Evolutionary conservation across 495 filamentous ascomycete species (phyloP).

Genomic region (Xylaria palmicola): DNA sequence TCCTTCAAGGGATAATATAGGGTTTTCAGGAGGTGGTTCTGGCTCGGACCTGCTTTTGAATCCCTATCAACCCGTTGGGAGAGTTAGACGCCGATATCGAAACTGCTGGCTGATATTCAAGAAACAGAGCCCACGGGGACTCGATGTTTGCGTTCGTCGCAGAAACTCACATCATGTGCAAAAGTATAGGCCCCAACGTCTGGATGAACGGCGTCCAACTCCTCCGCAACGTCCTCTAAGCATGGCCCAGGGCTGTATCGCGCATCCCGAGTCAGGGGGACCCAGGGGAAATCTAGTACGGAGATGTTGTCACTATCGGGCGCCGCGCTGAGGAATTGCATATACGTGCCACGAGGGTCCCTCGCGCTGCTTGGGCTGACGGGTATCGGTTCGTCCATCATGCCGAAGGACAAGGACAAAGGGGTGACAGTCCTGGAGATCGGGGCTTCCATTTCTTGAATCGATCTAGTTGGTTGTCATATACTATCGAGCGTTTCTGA

Average conservation of each 20-base stretch:
- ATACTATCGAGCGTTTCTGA: neutral
- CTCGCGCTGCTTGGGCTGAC: neutral
- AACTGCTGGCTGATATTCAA: neutral
- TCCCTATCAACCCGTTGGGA: neutral
- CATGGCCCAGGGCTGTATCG: neutral
- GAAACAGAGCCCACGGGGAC: neutral
- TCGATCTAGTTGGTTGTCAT: neutral
- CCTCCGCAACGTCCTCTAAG: neutral
- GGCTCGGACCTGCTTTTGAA: neutral
- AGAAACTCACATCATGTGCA: neutral
- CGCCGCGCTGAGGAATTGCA: neutral
- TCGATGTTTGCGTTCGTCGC: neutral
- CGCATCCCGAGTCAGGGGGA: neutral
- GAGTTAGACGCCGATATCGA: neutral
- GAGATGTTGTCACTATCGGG: neutral
- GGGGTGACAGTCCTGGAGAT: neutral
- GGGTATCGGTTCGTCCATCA: conserved; percentile 1
- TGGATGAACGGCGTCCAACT: neutral
- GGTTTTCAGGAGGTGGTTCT: neutral
- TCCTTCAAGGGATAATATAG: neutral
- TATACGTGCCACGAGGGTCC: neutral
- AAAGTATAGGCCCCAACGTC: neutral
- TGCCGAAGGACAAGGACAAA: neutral
- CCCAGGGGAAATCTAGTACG: conserved; percentile 3
- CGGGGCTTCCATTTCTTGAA: neutral